These are phyloP conservation scores for Myrica gale DNA, from an alignment of 306 rosid species.

Conservation along the genomic window DNA sequence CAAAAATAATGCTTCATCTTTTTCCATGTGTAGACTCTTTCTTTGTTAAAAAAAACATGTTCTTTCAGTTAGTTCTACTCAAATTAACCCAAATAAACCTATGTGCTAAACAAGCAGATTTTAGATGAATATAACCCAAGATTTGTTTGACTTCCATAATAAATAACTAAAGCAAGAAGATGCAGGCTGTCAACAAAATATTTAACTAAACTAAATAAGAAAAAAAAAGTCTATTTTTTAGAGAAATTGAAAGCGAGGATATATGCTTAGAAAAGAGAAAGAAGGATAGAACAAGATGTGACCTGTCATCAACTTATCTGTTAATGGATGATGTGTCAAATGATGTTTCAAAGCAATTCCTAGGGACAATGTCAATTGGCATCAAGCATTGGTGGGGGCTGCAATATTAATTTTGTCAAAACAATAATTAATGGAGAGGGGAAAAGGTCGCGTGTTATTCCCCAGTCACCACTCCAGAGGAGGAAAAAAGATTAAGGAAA, in stretches of 20 bases:
- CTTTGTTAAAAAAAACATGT: too few relatives aligned
- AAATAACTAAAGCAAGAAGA: too few relatives aligned
- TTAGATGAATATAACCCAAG: too few relatives aligned
- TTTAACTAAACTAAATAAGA: not conserved
- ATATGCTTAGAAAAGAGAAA: not conserved
- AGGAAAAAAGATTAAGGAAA: not conserved
- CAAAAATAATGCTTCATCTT: too few relatives aligned
- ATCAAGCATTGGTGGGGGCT: not conserved
- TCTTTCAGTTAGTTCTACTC: too few relatives aligned
- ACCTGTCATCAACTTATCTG: not conserved
- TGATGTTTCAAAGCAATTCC: not conserved
- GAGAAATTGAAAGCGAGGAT: too few relatives aligned
- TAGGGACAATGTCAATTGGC: conserved; percentile 3
- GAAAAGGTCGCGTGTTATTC: not conserved
- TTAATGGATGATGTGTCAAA: not conserved
- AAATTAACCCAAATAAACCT: too few relatives aligned
- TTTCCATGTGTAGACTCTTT: too few relatives aligned
- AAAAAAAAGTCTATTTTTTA: not conserved
- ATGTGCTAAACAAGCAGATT: too few relatives aligned
- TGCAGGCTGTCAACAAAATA: not conserved
- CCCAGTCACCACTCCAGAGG: not conserved
- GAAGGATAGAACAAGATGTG: not conserved
- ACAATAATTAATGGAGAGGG: not conserved
- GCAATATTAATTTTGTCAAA: not conserved
- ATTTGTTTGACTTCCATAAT: too few relatives aligned